Percentiles rank a stretch among this genome's conserved stretches.
phyloP scores from a whole-genome alignment of 306 rosid genomes.

The Trifolium pratense region DNA sequence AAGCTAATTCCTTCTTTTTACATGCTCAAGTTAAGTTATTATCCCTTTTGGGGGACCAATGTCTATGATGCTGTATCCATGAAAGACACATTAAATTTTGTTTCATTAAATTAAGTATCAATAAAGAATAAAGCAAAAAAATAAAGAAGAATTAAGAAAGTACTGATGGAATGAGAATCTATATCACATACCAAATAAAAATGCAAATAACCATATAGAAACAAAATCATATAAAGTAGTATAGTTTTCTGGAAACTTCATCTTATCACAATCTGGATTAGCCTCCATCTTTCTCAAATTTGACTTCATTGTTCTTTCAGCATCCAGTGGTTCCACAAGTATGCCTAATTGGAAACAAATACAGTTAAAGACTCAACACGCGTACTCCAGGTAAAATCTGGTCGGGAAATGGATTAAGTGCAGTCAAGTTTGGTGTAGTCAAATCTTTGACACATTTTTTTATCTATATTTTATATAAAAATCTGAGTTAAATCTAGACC shows the following conservation, averaged over 20 bases:
- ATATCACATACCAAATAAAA: slow-evolving; percentile 18
- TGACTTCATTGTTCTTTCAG: slow-evolving; percentile 10
- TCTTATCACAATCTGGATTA: neutral
- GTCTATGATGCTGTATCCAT: neutral
- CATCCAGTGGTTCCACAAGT: slow-evolving; percentile 32
- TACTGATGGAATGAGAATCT: neutral
- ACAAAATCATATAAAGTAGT: slow-evolving; percentile 11
- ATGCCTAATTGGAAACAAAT: slow-evolving; percentile 27
- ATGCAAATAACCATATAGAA: neutral
- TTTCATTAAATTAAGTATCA: neutral
- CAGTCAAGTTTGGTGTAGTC: too few species aligned
- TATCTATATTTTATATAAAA: too few species aligned
- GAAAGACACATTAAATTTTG: neutral
- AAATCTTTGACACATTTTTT: too few species aligned
- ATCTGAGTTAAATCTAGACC: too few species aligned
- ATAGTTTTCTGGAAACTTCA: slow-evolving; percentile 32
- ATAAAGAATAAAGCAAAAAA: slow-evolving; percentile 5
- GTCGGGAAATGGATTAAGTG: too few species aligned
- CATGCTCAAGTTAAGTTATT: neutral
- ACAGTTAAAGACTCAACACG: neutral
- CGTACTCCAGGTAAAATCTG: too few species aligned
- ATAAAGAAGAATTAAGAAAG: neutral
- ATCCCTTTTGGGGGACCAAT: neutral
- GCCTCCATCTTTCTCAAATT: slow-evolving; percentile 21
- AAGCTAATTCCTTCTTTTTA: neutral